These are phyloP conservation scores for Fusarium sp. DNA, from an alignment of 2,329 filamentous ascomycete genomes.

Conservation along the genomic window DNA sequence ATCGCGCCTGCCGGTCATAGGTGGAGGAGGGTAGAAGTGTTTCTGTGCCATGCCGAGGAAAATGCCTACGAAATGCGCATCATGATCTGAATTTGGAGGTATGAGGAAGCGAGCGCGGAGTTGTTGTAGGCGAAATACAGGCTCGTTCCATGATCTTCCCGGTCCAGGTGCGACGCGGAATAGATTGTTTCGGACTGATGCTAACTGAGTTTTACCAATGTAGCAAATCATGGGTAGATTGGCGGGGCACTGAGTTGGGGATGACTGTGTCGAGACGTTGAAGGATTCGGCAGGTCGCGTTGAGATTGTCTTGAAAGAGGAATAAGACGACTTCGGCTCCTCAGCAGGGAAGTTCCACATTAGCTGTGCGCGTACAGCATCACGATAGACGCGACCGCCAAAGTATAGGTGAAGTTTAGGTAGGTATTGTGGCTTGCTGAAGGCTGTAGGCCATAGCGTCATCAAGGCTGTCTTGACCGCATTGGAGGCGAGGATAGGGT, in stretches of 20 bases:
- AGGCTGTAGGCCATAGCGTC: conserved; percentile 59
- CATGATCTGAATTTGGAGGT: conserved; percentile 64
- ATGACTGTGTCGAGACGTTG: conserved; percentile 42
- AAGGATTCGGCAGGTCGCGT: conserved; percentile 54
- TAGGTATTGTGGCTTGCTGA: conserved; percentile 49
- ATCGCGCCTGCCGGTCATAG: conserved; percentile 41
- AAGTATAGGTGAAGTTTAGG: conserved; percentile 65
- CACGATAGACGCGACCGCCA: conserved; percentile 60
- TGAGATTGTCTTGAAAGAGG: conserved; percentile 55
- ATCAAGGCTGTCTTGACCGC: conserved; percentile 61
- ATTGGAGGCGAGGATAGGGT: conserved; percentile 54
- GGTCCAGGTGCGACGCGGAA: conserved; percentile 62
- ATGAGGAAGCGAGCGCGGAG: conserved; percentile 62
- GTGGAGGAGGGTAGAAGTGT: conserved; percentile 60
- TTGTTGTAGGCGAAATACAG: conserved; percentile 62
- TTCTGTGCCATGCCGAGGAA: conserved; percentile 70
- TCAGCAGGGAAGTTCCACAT: conserved; percentile 60
- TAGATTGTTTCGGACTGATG: conserved; percentile 60
- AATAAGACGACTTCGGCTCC: conserved; percentile 45
- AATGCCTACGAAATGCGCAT: conserved; percentile 65
- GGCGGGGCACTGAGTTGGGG: conserved; percentile 41
- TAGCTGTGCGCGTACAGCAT: conserved; percentile 62
- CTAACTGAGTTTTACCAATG: conserved; percentile 62
- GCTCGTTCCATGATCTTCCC: conserved; percentile 57
- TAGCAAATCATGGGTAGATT: conserved; percentile 59